Evolutionary conservation across 176 grass and related monocot species (phyloP).

Genomic region (Bromus sterilis): DNA sequence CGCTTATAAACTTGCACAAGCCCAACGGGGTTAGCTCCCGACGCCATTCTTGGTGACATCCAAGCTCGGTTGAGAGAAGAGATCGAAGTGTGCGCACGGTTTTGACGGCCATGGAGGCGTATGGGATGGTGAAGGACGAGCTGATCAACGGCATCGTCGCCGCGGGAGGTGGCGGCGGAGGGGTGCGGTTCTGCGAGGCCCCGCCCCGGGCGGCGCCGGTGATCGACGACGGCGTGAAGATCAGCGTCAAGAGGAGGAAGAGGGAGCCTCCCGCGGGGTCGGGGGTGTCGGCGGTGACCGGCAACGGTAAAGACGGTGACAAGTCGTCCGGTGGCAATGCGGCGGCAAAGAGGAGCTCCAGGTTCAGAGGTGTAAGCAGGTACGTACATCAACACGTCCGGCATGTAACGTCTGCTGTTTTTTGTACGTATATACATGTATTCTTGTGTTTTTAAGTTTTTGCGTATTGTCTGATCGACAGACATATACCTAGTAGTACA

Average conservation of each 20-base stretch:
- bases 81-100: not conserved
- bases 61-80: not conserved
- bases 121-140: constrained; percentile 36
- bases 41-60: not conserved
- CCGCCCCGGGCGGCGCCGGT: not conserved
- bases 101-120: not conserved
- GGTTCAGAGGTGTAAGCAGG: constrained; percentile 78
- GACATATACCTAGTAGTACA: no score
- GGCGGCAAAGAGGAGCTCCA: constrained; percentile 50
- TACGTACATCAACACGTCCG: not conserved
- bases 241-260: constrained; percentile 32
- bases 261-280: constrained; percentile 17
- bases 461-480: not conserved
- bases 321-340: constrained; percentile 18
- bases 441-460: not conserved
- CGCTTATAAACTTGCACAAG: constrained; percentile 35
- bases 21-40: constrained; percentile 8
- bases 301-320: not conserved
- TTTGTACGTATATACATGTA: not conserved
- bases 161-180: not conserved
- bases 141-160: not conserved
- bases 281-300: not conserved
- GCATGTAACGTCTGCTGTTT: not conserved
- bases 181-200: not conserved
- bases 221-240: not conserved